These are phyloP conservation scores for Blastobotrys serpentis DNA, from an alignment of 1,139 yeast genomes.

Conservation along the genomic window DNA sequence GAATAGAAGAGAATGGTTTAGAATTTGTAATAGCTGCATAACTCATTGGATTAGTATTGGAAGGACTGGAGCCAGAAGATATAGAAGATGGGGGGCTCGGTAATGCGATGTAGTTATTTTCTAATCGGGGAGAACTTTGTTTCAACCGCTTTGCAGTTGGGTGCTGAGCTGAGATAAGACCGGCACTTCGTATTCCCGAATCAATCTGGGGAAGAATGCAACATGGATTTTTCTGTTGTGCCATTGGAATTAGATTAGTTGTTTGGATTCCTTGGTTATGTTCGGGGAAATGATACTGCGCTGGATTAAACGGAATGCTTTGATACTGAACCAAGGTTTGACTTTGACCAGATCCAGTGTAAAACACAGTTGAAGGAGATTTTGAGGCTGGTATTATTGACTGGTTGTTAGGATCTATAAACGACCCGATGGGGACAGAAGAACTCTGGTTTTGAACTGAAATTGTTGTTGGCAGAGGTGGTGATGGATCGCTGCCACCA, in stretches of 20 bases:
- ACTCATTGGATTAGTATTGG: neutral
- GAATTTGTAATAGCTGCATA: neutral
- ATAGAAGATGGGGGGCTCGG: conserved; percentile 9
- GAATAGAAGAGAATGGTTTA: too few relatives aligned
- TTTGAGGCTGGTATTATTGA: neutral
- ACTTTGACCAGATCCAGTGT: neutral
- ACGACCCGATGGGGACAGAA: too few relatives aligned
- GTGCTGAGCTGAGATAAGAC: neutral
- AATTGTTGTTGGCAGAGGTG: neutral
- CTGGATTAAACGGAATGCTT: too few relatives aligned
- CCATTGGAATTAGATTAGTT: neutral
- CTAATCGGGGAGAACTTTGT: neutral
- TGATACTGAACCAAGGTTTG: neutral
- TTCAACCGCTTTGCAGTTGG: conserved; percentile 1
- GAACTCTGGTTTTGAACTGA: neutral
- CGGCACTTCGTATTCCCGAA: neutral
- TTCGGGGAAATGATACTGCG: neutral
- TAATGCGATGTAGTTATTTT: neutral
- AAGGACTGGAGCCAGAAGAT: conserved; percentile 8
- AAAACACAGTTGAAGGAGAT: too few relatives aligned
- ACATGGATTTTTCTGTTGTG: conserved; percentile 2
- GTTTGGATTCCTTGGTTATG: neutral
- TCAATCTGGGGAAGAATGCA: neutral
- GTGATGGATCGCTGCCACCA: neutral
- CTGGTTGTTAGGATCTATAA: neutral